Evolutionary conservation across 179 eudicot genomes (phyloP), one percentile per base, ranked within the genome.

Genomic region (Nepenthes alata): DNA sequence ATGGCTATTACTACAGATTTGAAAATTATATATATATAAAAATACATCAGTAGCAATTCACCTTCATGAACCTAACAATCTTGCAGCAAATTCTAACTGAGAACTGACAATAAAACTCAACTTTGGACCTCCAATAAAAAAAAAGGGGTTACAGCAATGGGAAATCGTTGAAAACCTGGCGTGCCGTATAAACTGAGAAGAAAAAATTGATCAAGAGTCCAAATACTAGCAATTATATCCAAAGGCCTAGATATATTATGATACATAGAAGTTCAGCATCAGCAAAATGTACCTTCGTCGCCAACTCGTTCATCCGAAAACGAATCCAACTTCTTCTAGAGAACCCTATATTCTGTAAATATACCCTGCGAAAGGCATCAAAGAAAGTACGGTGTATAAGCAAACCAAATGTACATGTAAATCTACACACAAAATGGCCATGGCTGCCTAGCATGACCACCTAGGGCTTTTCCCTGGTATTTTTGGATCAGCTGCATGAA

Each of bases 111-210:
- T 11, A 49, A 57, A 57, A 62, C 65, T 69, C 45, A 11, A 55
- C 15, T 44, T 45, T 12, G 47, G 66, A 70, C 64, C 56, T 59
- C 76, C 58, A 47, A 8, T 62, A 71, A 48, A 57, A 10, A 16
- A 39, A 51, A 25, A 25, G 1, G 1, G 41, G 60, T 54, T 60
- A 60, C 70, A 59, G 25, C 54, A 68, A 63, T 57, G 69, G 36
- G 57, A 41, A 60, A 66, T 34, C 38, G 75, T 63, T 61, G 73
- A 72, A 64, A 50, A 55, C 65, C 70, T 61, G 60, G 60, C 57
- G 79, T 34, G 65, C 67, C 70, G 59, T 37, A 62, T 69, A 57
- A 69, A 78, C 62, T 59, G 74, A 70, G 57, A 66, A 69, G 53
- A 66, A 69, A 37, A 53, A 57, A 65, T 48, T 48, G 60, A 61